A percentile compares a stretch with the other conserved stretches of the same genome.
Conservation (phyloP, 192 early-diverging fungal species). For the Backusella circina region DNA sequence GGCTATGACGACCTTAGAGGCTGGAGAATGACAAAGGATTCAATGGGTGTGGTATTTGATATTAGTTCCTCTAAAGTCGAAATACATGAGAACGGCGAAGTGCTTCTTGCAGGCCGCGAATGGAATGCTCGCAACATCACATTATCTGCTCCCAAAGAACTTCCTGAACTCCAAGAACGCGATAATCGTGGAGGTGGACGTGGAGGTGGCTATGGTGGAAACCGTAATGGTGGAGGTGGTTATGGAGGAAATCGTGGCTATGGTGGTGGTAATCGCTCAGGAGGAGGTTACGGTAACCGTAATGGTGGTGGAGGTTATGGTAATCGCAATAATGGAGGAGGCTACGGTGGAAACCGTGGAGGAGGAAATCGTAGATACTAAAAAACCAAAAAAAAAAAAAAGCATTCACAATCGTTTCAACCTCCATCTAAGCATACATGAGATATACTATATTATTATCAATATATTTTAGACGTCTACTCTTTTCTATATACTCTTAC, state of each 20-base stretch:
- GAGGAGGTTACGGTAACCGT: conserved; percentile 41
- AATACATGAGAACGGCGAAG: conserved; percentile 48
- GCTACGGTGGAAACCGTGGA: background rate
- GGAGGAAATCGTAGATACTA: background rate
- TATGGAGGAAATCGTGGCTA: conserved; percentile 37
- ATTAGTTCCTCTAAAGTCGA: conserved; percentile 67
- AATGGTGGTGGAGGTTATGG: conserved; percentile 12
- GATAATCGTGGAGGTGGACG: conserved; percentile 32
- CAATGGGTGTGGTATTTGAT: conserved; percentile 81
- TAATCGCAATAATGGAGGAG: background rate
- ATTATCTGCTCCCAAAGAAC: conserved; percentile 63
- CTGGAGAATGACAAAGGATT: conserved; percentile 85
- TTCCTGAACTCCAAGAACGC: conserved; percentile 79
- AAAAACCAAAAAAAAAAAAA: background rate
- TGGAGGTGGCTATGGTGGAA: conserved; percentile 37
- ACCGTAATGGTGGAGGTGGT: conserved; percentile 39
- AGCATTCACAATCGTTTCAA: background rate
- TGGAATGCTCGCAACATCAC: conserved; percentile 73
- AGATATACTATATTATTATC: background rate
- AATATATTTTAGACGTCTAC: background rate
- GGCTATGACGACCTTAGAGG: conserved; percentile 68
- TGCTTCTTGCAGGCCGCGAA: conserved; percentile 56
- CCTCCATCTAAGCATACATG: background rate
- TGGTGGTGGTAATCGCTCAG: conserved; percentile 33
- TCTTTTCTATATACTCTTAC: background rate